Base-by-base conservation (phyloP, 768 basidiomycete genomes). In the Exsudoporus frostii region DNA sequence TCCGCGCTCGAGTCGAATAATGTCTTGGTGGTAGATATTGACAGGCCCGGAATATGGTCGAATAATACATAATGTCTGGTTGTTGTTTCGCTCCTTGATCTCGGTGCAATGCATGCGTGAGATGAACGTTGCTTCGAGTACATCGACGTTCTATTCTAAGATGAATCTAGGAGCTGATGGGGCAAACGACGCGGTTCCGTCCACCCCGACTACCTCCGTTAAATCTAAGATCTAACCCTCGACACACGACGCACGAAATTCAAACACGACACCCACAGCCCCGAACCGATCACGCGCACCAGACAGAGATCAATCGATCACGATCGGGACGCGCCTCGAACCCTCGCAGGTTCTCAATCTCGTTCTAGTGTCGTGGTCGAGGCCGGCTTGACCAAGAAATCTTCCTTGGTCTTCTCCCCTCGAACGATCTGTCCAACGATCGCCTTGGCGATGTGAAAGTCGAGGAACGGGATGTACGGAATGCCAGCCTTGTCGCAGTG, bases 401-500 rank as follows among this genome's bases (percentile, higher is more conserved):
- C 60, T 1, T 60, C 63, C 54, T 50, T 50, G 33, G 53, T 43
- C 50, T 54, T 83, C 64, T 81, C 71, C 7, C 86, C 92, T n/a
- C 77, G 74, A 4, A 98, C 88, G 37, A 98, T 81, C 30, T 77
- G 73, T 58, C 78, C 73, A 10, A 94, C 83, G 7, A 86, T 74
- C 1, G 70, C 71, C 54, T 84, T 69, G 57, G 87, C 86, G 53
- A 77, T 69, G 39, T 75, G 62, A 73, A 93, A 95, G 64, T 92
- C 80, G 34, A 71, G 63, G 68, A 98, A 97, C 3, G 88, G 71
- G 32, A 92, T 76, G 66, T 94, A 92, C 54, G 79, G 79, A 61
- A 98, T 94, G 11, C 80, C 78, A 58, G 92, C 83, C 53, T 83
- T 76, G 46, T 73, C 79, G 75, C 95, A 98, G 71, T 92, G 96